Conservation (phyloP, 148 eudicot genomes). For the Vaccinium vitisidaea region DNA sequence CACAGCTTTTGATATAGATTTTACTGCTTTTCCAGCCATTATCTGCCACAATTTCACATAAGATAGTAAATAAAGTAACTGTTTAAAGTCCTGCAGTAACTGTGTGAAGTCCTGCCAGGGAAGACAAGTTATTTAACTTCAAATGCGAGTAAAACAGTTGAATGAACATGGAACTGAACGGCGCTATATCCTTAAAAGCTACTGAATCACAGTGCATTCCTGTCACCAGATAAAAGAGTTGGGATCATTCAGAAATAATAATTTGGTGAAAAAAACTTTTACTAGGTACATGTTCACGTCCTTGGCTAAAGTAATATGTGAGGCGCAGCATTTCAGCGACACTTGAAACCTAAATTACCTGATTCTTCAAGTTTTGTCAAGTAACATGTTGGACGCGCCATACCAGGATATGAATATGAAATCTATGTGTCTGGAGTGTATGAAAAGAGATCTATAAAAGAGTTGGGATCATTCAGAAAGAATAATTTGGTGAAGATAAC, state of each 20-base stretch:
- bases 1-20: conserved; percentile 64
- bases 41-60: conserved; percentile 10
- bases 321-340: not conserved
- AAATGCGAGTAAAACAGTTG: not conserved
- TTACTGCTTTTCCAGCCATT: conserved; percentile 74
- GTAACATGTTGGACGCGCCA: not conserved
- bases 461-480: no score
- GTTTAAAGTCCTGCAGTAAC: not conserved
- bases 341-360: not conserved
- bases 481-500: no score
- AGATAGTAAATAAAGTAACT: not conserved
- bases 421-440: not conserved
- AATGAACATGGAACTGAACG: not conserved
- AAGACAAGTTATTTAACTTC: not conserved
- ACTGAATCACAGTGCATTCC: not conserved
- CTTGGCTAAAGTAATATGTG: not conserved
- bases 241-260: not conserved
- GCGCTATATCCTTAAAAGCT: not conserved
- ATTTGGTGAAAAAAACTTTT: not conserved
- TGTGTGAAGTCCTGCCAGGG: not conserved
- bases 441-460: no score
- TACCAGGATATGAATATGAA: not conserved
- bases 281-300: not conserved
- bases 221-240: not conserved
- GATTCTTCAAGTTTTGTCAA: not conserved